phyloP scores from a whole-genome alignment of 371 early-diverging fungal genomes.

The Mortierella polycephala region DNA sequence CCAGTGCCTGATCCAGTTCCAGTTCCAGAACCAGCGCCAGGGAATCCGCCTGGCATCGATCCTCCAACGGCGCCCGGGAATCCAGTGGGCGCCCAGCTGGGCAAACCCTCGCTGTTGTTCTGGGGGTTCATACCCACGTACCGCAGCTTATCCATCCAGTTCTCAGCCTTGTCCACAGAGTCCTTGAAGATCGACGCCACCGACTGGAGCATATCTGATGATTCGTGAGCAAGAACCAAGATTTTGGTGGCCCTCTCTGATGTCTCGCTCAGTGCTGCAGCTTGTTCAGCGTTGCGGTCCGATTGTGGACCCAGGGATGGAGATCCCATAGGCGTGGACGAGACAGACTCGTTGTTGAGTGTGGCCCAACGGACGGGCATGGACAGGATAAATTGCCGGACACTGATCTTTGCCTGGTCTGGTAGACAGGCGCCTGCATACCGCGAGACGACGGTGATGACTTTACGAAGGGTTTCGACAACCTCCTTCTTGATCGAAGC shows the following conservation, averaged over 20 bases:
- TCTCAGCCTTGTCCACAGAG: slow-evolving; percentile 84
- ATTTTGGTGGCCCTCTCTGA: slow-evolving; percentile 72
- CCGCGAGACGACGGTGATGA: slow-evolving; percentile 86
- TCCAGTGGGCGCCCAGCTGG: slow-evolving; percentile 52
- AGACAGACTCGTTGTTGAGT: slow-evolving; percentile 57
- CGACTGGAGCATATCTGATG: slow-evolving; percentile 81
- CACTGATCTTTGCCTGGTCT: slow-evolving; percentile 83
- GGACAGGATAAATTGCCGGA: slow-evolving; percentile 85
- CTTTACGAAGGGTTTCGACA: slow-evolving; percentile 87
- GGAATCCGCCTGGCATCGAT: slow-evolving; percentile 49
- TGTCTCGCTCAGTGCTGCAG: slow-evolving; percentile 63
- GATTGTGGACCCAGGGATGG: slow-evolving; percentile 60
- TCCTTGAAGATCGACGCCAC: slow-evolving; percentile 83
- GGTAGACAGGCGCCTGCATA: slow-evolving; percentile 91
- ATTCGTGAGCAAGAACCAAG: slow-evolving; percentile 84
- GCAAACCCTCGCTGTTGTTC: slow-evolving; percentile 48
- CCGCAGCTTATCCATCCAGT: slow-evolving; percentile 72
- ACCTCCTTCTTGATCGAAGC: slow-evolving; percentile 82
- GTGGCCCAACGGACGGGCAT: slow-evolving; percentile 87
- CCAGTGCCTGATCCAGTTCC: slow-evolving; percentile 20
- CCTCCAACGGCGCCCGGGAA: slow-evolving; percentile 31
- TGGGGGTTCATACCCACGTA: slow-evolving; percentile 61
- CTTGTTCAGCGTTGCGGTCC: slow-evolving; percentile 47
- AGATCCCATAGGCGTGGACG: slow-evolving; percentile 52
- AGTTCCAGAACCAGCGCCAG: slow-evolving; percentile 12